Evolutionary conservation across 177 flowering plant species (phyloP).

Genomic region (Vitis hybrid): DNA sequence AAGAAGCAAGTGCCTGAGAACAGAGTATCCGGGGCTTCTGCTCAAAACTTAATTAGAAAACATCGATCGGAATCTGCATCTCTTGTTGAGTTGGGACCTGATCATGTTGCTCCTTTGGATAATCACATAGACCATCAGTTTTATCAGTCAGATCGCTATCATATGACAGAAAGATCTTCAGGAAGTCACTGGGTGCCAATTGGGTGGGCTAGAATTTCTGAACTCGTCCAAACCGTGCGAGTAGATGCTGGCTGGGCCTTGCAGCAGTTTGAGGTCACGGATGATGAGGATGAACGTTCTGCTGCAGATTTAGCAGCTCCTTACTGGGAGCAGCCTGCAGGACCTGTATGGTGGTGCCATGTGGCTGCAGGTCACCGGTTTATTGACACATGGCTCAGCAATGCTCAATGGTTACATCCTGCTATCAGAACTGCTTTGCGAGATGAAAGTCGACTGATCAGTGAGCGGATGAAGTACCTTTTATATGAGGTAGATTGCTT

Average conservation of each 20-base stretch:
- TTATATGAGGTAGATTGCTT: slow-evolving; percentile 70
- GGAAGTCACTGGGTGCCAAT: slow-evolving; percentile 82
- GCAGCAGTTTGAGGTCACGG: slow-evolving; percentile 44
- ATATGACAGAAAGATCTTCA: slow-evolving; percentile 25
- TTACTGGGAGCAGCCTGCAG: slow-evolving; percentile 88
- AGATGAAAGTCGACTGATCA: slow-evolving; percentile 87
- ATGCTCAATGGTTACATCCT: slow-evolving; percentile 93
- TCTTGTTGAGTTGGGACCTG: slow-evolving; percentile 17
- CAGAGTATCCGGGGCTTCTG: slow-evolving; percentile 25
- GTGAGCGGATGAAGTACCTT: slow-evolving; percentile 92
- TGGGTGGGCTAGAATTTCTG: slow-evolving; percentile 87
- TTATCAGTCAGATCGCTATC: slow-evolving; percentile 19
- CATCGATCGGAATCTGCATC: slow-evolving; percentile 26
- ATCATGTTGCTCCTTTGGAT: slow-evolving; percentile 19
- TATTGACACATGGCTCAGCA: slow-evolving; percentile 67
- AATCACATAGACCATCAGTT: slow-evolving; percentile 27
- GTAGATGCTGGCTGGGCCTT: slow-evolving; percentile 58
- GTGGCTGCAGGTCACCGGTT: slow-evolving; percentile 61
- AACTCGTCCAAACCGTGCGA: slow-evolving; percentile 73
- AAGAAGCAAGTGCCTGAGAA: slow-evolving; percentile 19
- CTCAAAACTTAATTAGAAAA: slow-evolving; percentile 19
- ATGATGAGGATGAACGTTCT: slow-evolving; percentile 63
- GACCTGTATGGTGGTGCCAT: slow-evolving; percentile 99
- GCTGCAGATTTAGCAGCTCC: slow-evolving; percentile 94
- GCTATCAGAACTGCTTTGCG: slow-evolving; percentile 89